These are phyloP conservation scores for Glaciozyma martinii DNA, from an alignment of 768 basidiomycete species.

Conservation along the genomic window DNA sequence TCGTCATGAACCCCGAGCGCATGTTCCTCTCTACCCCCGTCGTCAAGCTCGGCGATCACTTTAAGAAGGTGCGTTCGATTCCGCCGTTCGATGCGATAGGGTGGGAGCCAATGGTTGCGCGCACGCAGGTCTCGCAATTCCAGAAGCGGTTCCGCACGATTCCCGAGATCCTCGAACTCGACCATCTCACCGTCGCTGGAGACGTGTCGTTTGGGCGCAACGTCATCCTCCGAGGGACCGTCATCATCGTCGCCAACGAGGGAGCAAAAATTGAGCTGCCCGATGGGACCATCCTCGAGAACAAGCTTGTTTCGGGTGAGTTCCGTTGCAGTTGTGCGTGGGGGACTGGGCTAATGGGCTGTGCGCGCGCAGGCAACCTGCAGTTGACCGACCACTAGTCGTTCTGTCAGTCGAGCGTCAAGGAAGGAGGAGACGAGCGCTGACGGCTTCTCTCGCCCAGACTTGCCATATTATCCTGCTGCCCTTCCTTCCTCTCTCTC, in stretches of 20 bases:
- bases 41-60: constrained; percentile 91
- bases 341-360: not conserved
- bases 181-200: constrained; percentile 78
- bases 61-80: constrained; percentile 71
- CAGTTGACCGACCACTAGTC: constrained; percentile 23
- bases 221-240: constrained; percentile 20
- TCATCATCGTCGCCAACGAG: constrained; percentile 40
- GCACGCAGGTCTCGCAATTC: constrained; percentile 68
- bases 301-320: constrained; percentile 40
- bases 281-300: constrained; percentile 69
- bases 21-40: constrained; percentile 82
- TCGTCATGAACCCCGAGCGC: constrained; percentile 70
- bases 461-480: too few relatives aligned
- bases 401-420: not conserved
- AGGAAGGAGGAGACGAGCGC: too few relatives aligned
- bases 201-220: constrained; percentile 33
- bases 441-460: too few relatives aligned
- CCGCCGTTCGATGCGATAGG: not conserved
- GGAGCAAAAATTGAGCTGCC: constrained; percentile 74
- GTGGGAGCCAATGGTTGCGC: too few relatives aligned
- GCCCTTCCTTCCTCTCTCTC: too few relatives aligned
- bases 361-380: constrained; percentile 13
- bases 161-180: constrained; percentile 81
- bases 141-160: constrained; percentile 94
- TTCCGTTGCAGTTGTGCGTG: not conserved